Base-by-base conservation (phyloP, 129 eudicot species). In the Gnaphalium uliginosum region DNA sequence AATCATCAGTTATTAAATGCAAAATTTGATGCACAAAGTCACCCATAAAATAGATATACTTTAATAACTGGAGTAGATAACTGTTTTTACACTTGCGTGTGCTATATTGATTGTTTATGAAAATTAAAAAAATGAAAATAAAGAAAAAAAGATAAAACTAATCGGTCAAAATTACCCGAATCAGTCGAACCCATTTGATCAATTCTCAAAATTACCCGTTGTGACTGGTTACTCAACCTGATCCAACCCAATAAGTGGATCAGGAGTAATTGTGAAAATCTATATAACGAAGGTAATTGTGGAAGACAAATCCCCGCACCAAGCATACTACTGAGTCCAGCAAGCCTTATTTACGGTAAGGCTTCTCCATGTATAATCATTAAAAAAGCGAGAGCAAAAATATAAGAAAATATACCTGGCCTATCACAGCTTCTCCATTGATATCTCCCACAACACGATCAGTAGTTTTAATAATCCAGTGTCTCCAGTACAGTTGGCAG, bases 401-500 rank as follows among this genome's bases (percentile, higher is more conserved):
- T n/a, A 26, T 19, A 29, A 35, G 43, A 70, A 8, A 56, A 5
- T 5, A 66, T 39, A 92, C 98, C 95, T 79, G 82, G 64, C 98
- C 98, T 27, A 94, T 89, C 15, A 94, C 97, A 33, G 90, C 98
- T 87, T 94, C 97, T 58, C 87, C 93, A 67, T 83, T 81, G 30
- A 83, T 76, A 82, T 79, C 83, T 18, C 68, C 72, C 17, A 84
- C 83, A 65, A 90, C 75, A 61, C 39, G 58, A 62, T 89, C 91
- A 62, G 81, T 76, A 26, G 77, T 79, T 25, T 88, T 86, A 71
- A 94, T 87, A 79, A 83, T 77, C 98, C 97, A 91, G 72, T 83
- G 96, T 71, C 98, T 90, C 92, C 93, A 81, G 54, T 87, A 81
- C 24, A 94, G 81, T 72, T 94, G 98, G 87, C 98, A 94, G 54